Base-by-base conservation (phyloP, 169 alveolate genomes). In the Theileria annulata region DNA sequence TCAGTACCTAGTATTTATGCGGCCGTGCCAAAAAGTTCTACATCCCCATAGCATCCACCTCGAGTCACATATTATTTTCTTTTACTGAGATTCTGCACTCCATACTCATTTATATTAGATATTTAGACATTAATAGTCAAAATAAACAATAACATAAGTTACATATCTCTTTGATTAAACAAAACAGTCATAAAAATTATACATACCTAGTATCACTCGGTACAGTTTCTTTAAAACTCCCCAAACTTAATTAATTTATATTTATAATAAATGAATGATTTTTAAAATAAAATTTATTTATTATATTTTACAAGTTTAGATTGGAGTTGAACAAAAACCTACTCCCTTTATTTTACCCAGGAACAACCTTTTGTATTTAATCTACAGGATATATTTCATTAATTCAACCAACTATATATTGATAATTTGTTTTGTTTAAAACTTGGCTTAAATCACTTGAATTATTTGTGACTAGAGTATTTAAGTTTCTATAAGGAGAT, bases 1-100 rank as follows among this genome's bases (percentile, higher is more conserved):
- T 42, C 25, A 13, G 8, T 56, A 13, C 13, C 48, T 49, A 12
- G 54, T 71, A 51, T 71, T 49, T 49, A 71, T 71, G 69, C 69
- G 69, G 69, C 69, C 10, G 33, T 60, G 63, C 63, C 23, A n/a
- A 33, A n/a, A 19, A 63, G 25, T 31, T 25, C 6, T 23, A 31
- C 25, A 47, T 68, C 64, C 64, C 75, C 75, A 68, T 42, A 42
- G 31, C n/a, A 51, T 25, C 8, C 33, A 47, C 17, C 10, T 8
- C 27, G 9, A 64, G 4, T 28, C 64, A 47, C 25, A 21, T 12
- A 68, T 68, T 51, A 13, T 68, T 68, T 68, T 68, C 49, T 25
- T 64, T 33, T 64, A 33, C 31, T 47, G 48, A 47, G 49, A 64
- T 33, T 33, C 49, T 23, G 6, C 31, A 21, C 33, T 19, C 31